Percentiles rank a stretch among this genome's conserved stretches.
phyloP scores from a whole-genome alignment of 1,139 yeast genomes.

The Debaryomycetaceae sp. region DNA sequence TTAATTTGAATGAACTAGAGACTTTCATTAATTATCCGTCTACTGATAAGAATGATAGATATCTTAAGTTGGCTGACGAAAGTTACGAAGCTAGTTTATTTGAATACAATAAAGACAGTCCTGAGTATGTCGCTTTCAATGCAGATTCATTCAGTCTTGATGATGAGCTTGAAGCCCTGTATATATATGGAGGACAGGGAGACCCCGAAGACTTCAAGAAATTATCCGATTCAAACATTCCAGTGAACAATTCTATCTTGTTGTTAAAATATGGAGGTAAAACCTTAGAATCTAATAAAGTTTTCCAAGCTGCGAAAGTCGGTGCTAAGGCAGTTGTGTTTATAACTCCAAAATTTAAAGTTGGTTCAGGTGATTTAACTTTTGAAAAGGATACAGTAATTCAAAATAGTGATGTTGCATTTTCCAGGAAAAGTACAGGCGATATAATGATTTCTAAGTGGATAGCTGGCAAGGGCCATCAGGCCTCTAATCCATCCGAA shows the following conservation, averaged over 20 bases:
- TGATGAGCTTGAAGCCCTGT: conserved; percentile 52
- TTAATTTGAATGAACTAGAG: conserved; percentile 48
- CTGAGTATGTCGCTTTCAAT: conserved; percentile 53
- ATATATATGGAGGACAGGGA: conserved; percentile 62
- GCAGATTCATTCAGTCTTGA: conserved; percentile 57
- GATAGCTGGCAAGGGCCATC: conserved; percentile 48
- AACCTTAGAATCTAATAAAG: conserved; percentile 37
- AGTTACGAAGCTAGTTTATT: conserved; percentile 37
- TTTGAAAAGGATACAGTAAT: conserved; percentile 48
- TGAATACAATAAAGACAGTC: conserved; percentile 29
- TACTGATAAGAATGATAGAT: conserved; percentile 19
- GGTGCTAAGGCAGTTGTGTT: conserved; percentile 38
- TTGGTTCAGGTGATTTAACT: conserved; percentile 24
- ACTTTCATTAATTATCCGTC: conserved; percentile 59
- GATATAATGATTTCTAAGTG: conserved; percentile 80
- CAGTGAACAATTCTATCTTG: conserved; percentile 45
- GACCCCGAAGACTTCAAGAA: conserved; percentile 51
- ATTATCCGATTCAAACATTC: conserved; percentile 35
- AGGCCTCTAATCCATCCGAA: conserved; percentile 37
- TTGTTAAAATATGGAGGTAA: conserved; percentile 60
- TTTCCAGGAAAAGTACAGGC: conserved; percentile 68
- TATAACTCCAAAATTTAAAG: conserved; percentile 25
- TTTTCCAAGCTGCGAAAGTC: conserved; percentile 26
- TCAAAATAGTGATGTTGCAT: conserved; percentile 63
- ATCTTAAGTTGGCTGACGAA: conserved; percentile 32